Evolutionary conservation across 23 red algal species (phyloP).

Genomic region (Gracilaria gracilis): DNA sequence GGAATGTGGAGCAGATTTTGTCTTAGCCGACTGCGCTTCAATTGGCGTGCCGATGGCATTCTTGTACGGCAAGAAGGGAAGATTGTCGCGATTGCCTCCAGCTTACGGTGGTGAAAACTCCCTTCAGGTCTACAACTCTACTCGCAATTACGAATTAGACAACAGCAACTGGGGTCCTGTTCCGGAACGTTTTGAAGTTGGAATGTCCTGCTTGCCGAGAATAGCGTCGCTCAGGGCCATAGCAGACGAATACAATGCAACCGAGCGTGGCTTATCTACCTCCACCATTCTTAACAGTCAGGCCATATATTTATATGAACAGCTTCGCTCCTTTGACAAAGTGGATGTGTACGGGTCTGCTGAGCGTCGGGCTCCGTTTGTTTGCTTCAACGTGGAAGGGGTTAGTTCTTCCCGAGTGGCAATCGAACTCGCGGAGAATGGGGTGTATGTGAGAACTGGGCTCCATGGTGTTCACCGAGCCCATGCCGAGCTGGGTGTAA

Average conservation of each 20-base stretch:
- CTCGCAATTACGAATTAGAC: not conserved
- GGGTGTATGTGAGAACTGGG: constrained; percentile 21
- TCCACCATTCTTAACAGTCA: not conserved
- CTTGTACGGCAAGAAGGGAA: constrained; percentile 35
- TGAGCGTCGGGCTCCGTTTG: constrained; percentile 18
- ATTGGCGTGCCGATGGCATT: constrained; percentile 43
- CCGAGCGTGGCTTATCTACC: not conserved
- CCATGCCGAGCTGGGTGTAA: not conserved
- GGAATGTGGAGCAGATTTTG: constrained; percentile 11
- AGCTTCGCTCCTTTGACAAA: constrained; percentile 10
- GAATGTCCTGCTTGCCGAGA: constrained; percentile 2
- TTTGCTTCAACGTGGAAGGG: constrained; percentile 39
- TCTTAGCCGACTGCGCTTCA: constrained; percentile 13
- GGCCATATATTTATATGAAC: constrained; percentile 1
- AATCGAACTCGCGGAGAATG: not conserved
- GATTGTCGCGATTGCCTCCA: constrained; percentile 28
- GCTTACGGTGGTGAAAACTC: constrained; percentile 33
- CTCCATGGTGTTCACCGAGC: not conserved
- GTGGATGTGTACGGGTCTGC: constrained; percentile 41
- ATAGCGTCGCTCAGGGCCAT: constrained; percentile 14
- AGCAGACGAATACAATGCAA: constrained; percentile 2
- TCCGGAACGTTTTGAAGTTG: constrained; percentile 53
- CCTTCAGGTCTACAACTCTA: not conserved
- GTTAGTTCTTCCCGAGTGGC: constrained; percentile 3
- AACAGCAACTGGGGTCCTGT: constrained; percentile 42